Conservation (phyloP, 345 rosid genomes). For the Psidium guajava region DNA sequence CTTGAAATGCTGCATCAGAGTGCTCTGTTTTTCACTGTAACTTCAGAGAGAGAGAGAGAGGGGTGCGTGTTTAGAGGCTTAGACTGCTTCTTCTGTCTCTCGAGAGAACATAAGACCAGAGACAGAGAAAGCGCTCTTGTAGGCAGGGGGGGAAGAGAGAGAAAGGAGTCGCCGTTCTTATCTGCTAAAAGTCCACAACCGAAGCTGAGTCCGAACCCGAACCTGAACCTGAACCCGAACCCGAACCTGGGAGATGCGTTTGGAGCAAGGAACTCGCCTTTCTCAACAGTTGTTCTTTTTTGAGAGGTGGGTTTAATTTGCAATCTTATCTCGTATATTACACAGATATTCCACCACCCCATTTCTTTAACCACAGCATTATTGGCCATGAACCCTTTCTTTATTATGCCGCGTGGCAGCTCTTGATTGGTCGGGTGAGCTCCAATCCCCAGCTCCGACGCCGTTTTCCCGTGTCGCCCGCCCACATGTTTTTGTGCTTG, state of each 20-base stretch:
- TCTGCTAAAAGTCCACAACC: conserved; percentile 3
- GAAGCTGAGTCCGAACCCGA: conserved; percentile 1
- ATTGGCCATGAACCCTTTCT: background rate
- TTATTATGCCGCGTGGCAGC: background rate
- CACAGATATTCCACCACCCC: background rate
- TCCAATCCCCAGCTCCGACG: background rate
- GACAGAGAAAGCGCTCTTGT: background rate
- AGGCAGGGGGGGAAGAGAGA: background rate
- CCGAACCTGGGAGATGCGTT: conserved; percentile 1
- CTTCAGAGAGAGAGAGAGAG: background rate
- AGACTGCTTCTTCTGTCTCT: background rate
- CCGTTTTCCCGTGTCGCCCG: background rate
- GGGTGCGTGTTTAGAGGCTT: background rate
- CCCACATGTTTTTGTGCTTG: background rate
- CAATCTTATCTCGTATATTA: background rate
- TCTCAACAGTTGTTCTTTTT: too few relatives aligned
- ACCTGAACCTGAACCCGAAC: background rate
- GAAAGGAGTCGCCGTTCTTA: conserved; percentile 14
- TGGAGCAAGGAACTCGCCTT: background rate
- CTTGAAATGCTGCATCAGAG: conserved; percentile 6
- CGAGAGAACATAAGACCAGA: background rate
- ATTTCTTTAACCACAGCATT: background rate
- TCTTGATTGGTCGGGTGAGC: background rate
- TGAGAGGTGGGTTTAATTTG: background rate
- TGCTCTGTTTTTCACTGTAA: conserved; percentile 2